A percentile compares a stretch with the other conserved stretches of the same genome.
phyloP scores from a whole-genome alignment of 352 stramenopile genomes.

The Peronosclerospora sorghi region DNA sequence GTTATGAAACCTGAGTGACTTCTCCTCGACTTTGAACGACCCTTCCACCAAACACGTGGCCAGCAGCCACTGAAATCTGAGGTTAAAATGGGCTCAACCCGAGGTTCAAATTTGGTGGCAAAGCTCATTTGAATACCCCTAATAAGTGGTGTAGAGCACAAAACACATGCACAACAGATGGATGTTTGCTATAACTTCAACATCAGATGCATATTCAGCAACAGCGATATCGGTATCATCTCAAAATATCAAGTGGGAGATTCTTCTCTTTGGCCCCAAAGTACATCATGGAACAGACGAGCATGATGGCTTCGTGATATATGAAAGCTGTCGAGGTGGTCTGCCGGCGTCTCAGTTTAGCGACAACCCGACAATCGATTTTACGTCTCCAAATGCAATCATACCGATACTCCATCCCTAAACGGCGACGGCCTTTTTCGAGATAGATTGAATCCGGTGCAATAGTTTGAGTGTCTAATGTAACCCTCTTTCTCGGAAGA shows the following conservation, averaged over 20 bases:
- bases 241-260: conserved; percentile 18
- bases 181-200: too few relatives aligned
- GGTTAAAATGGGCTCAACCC: too few relatives aligned
- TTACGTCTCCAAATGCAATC: conserved; percentile 51
- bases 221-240: conserved; percentile 21
- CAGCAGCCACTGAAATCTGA: too few relatives aligned
- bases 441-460: conserved; percentile 32
- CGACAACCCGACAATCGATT: conserved; percentile 27
- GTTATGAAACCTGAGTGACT: too few relatives aligned
- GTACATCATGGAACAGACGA: conserved; percentile 17
- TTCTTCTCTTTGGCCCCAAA: conserved; percentile 11
- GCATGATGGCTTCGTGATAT: conserved; percentile 34
- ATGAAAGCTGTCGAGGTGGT: conserved; percentile 33
- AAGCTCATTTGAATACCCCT: too few relatives aligned
- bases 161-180: too few relatives aligned
- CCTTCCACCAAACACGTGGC: too few relatives aligned
- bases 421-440: conserved; percentile 34
- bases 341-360: conserved; percentile 23
- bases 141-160: too few relatives aligned
- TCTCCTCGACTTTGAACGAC: too few relatives aligned
- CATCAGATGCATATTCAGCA: conserved; percentile 45
- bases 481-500: conserved; percentile 11
- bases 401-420: conserved; percentile 43
- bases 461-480: conserved; percentile 54
- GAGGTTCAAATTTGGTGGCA: too few relatives aligned